phyloP scores from a whole-genome alignment of 495 filamentous ascomycete genomes.

The Aspergillus sclerotiicarbonarius region DNA sequence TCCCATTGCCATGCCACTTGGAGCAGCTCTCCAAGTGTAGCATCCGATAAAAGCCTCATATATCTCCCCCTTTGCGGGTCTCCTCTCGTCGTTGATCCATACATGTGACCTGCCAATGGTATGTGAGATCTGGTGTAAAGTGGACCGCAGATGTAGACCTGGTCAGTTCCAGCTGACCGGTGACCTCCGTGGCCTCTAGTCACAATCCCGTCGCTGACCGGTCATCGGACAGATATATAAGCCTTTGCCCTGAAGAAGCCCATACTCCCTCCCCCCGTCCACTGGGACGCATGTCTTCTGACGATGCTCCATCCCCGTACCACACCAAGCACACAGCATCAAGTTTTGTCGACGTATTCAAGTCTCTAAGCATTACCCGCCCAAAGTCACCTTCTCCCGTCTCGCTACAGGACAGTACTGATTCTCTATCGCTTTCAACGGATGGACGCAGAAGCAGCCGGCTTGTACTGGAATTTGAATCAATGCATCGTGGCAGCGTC shows the following conservation, averaged over 20 bases:
- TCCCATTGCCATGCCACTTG: constrained; percentile 2
- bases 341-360: constrained; percentile 47
- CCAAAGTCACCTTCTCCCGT: constrained; percentile 41
- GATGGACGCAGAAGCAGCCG: constrained; percentile 34
- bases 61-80: constrained; percentile 9
- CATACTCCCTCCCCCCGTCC: constrained; percentile 28
- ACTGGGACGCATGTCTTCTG: constrained; percentile 45
- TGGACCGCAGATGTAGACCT: background rate
- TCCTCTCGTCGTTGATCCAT: constrained; percentile 10
- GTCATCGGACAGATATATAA: constrained; percentile 20
- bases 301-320: constrained; percentile 41
- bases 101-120: constrained; percentile 15
- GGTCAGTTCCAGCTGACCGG: constrained; percentile 3
- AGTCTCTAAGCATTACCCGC: constrained; percentile 42
- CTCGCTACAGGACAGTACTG: constrained; percentile 35
- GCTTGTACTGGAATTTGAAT: constrained; percentile 34
- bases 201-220: constrained; percentile 18
- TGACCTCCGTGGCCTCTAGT: constrained; percentile 5
- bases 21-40: constrained; percentile 9
- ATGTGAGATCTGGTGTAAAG: constrained; percentile 8
- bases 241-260: constrained; percentile 17
- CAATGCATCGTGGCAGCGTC: constrained; percentile 47
- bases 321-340: constrained; percentile 39
- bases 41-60: constrained; percentile 14
- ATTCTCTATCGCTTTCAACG: constrained; percentile 29